A percentile compares a stretch with the other conserved stretches of the same genome.
phyloP scores from a whole-genome alignment of 1,284 basidiomycete species.

The Stereum hirsutum region DNA sequence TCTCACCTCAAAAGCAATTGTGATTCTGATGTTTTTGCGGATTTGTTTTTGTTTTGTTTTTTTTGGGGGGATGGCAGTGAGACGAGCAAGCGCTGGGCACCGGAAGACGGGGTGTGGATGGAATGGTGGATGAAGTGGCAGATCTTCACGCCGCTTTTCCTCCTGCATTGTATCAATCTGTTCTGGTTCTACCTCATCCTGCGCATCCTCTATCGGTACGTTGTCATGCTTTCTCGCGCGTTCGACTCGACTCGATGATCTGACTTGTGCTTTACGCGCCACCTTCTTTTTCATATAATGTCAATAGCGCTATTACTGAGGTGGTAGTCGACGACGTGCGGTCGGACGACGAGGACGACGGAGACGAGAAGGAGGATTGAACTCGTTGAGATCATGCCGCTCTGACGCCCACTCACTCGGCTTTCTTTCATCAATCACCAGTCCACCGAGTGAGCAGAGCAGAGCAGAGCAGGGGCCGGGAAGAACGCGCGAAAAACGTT shows the following conservation, averaged over 20 bases:
- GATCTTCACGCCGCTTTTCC: conserved; percentile 65
- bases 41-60: too few relatives aligned
- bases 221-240: conserved; percentile 1
- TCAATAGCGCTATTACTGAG: conserved; percentile 15
- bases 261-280: not conserved
- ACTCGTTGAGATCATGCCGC: too few relatives aligned
- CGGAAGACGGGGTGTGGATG: conserved; percentile 63
- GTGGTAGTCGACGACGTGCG: conserved; percentile 34
- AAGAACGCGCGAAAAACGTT: too few relatives aligned
- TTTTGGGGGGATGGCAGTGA: too few relatives aligned
- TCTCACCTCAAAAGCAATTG: too few relatives aligned
- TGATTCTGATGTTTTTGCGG: too few relatives aligned
- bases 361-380: conserved; percentile 13
- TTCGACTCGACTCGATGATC: not conserved
- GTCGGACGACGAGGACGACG: conserved; percentile 65
- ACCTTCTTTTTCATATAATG: conserved; percentile 10
- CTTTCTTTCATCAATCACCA: too few relatives aligned
- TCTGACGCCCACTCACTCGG: too few relatives aligned
- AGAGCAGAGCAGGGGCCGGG: too few relatives aligned
- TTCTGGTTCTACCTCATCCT: conserved; percentile 88
- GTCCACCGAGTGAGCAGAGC: too few relatives aligned
- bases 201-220: conserved; percentile 53
- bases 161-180: conserved; percentile 78
- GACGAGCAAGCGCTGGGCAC: conserved; percentile 48
- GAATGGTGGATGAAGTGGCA: conserved; percentile 76